A percentile compares a stretch with the other conserved stretches of the same genome.
Conservation (phyloP, 495 filamentous ascomycete species). For the Achaetomiella virescens region DNA sequence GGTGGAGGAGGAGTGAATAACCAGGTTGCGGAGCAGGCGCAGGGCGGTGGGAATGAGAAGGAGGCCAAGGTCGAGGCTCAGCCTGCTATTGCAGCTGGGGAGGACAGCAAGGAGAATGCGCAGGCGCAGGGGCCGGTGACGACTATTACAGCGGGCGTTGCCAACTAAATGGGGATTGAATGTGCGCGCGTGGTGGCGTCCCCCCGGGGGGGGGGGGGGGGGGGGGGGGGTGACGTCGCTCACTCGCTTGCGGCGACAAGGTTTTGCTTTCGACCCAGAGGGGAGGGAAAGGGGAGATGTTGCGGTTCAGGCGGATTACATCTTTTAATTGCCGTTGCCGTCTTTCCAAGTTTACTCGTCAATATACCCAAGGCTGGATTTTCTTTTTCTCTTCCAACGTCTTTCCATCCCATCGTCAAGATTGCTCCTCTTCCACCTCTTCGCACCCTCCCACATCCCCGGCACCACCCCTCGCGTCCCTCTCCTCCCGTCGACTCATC, state of each 20-base stretch:
- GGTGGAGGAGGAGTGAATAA: neutral
- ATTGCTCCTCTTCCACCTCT: conserved; percentile 10
- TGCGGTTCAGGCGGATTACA: neutral
- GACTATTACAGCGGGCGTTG: too few species aligned
- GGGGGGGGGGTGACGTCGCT: too few species aligned
- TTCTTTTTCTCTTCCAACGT: neutral
- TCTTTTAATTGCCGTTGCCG: conserved; percentile 2
- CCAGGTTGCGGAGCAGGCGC: neutral
- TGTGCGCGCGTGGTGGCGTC: too few species aligned
- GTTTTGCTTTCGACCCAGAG: neutral
- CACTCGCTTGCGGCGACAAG: too few species aligned
- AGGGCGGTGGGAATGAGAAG: neutral
- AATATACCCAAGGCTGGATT: conserved; percentile 12
- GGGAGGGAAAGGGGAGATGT: neutral
- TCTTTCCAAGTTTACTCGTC: neutral
- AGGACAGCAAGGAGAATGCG: too few species aligned
- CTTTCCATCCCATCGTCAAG: conserved; percentile 3
- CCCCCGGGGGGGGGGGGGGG: too few species aligned
- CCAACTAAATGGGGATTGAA: too few species aligned
- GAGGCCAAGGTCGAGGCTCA: neutral
- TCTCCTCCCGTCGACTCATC: conserved; percentile 13
- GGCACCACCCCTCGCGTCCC: conserved; percentile 4
- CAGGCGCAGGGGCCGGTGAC: too few species aligned
- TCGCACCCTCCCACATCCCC: neutral
- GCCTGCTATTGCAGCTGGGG: too few species aligned